Evolutionary conservation across 768 basidiomycete species (phyloP).

Genomic region (Trametes maxima): DNA sequence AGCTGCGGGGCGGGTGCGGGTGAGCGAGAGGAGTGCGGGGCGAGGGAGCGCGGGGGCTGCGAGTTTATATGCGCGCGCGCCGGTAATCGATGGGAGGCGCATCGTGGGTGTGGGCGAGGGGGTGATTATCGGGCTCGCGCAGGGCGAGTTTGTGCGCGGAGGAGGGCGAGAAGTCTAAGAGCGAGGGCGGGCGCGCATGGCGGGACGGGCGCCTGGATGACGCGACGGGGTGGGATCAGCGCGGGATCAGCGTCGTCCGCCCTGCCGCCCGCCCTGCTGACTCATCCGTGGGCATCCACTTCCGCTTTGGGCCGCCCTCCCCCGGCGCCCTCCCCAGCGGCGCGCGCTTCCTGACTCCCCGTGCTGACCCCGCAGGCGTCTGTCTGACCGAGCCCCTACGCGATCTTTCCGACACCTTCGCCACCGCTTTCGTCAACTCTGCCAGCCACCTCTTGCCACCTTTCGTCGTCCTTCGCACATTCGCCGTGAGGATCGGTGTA

Average conservation of each 20-base stretch:
- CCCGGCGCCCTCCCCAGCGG: neutral
- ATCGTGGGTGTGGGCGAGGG: neutral
- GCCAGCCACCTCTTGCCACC: no score
- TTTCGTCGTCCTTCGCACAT: no score
- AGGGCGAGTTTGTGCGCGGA: no score
- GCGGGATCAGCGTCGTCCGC: no score
- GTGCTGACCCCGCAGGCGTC: neutral
- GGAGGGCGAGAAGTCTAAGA: no score
- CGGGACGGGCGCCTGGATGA: no score
- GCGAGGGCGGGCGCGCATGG: no score
- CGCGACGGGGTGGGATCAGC: no score
- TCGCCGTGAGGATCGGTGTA: no score
- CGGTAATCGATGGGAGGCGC: constrained; percentile 8
- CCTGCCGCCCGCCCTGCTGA: no score
- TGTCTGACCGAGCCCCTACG: neutral
- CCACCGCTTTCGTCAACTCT: no score
- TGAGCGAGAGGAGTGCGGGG: neutral
- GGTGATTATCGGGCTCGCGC: neutral
- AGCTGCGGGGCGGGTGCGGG: neutral
- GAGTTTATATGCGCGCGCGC: neutral
- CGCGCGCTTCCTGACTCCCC: neutral
- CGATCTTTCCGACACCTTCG: neutral
- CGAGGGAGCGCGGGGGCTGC: neutral
- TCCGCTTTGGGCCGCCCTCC: neutral
- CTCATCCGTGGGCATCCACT: neutral